phyloP scores from a whole-genome alignment of 805 yeast genomes.

The Wickerhamiella brachini region DNA sequence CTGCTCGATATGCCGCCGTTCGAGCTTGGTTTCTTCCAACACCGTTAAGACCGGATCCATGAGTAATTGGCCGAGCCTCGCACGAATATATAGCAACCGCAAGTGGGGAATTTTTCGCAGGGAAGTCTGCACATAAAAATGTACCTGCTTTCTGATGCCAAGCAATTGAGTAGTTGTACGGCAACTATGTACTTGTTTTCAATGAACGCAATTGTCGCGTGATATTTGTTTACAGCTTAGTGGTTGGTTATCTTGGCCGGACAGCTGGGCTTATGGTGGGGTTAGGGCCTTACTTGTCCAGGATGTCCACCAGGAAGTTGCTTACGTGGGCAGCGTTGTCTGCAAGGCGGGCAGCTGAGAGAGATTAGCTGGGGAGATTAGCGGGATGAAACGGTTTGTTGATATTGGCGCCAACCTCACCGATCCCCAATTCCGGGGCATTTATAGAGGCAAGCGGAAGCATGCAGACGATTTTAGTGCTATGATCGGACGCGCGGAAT shows the following conservation, averaged over 20 bases:
- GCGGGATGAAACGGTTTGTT: conserved; percentile 7
- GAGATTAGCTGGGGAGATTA: too few species aligned
- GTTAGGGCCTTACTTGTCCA: too few species aligned
- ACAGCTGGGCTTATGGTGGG: background rate
- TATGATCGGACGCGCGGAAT: conserved; percentile 53
- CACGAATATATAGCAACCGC: background rate
- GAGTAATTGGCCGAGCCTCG: background rate
- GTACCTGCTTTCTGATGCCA: too few species aligned
- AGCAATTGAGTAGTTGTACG: too few species aligned
- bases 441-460: conserved; percentile 52
- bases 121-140: too few species aligned
- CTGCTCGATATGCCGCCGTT: conserved; percentile 7
- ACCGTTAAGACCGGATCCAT: conserved; percentile 11
- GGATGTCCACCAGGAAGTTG: too few species aligned
- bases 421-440: conserved; percentile 77
- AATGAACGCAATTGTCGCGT: background rate
- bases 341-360: too few species aligned
- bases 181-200: too few species aligned
- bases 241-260: background rate
- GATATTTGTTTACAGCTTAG: background rate
- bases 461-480: conserved; percentile 56
- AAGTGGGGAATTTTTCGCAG: background rate
- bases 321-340: too few species aligned
- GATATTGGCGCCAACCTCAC: conserved; percentile 67
- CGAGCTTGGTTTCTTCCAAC: conserved; percentile 4